Base-by-base conservation (phyloP, 2,329 filamentous ascomycete genomes). In the Thermomyces lanuginosus region DNA sequence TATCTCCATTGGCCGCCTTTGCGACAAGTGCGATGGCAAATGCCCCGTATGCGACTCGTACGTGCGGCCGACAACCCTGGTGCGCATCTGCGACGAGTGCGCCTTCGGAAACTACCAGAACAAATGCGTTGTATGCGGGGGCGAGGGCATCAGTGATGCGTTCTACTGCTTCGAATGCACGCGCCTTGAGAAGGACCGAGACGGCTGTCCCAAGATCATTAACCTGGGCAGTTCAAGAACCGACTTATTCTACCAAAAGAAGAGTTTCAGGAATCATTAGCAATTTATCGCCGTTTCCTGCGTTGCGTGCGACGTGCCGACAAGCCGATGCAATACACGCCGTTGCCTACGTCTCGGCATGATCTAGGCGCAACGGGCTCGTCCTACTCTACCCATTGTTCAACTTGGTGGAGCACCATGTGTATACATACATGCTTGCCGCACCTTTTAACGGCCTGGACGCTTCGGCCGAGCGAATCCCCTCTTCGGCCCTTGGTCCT, bases 131-230 rank as follows among this genome's bases (percentile, higher is more conserved):
- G 89, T 98, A 22, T 98, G 89, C 58, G 89, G 89, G 52, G 89
- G 89, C 43, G 89, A 95, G 60, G 89, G 89, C 16, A 98, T 98
- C 52, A 89, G 79, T 17, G 89, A 98, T 53, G 89, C 89, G 26
- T 95, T 95, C 57, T 98, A 98, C 63, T 98, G 89, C 64, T 95
- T 95, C 50, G 89, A 98, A 59, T 98, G 89, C 54, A 98, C 89
- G 32, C 70, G 89, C 5, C 61, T 98, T 9, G 89, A 98, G 54
- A 98, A 95, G 59, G 89, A 98, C 51, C 66, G 89, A 34, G 89
- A 98, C 50, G 89, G 89, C 2, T 98, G 89, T 55, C 89, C 89
- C 28, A 98, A 98, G 71, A 98, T 98, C 56, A 95, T 98, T 51
- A 98, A 98, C 51, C 59, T 98, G 48, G 89, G 89, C 21, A 92